These are phyloP conservation scores for Eucalyptus curtisii DNA, from an alignment of 345 rosid genomes.

Conservation along the genomic window DNA sequence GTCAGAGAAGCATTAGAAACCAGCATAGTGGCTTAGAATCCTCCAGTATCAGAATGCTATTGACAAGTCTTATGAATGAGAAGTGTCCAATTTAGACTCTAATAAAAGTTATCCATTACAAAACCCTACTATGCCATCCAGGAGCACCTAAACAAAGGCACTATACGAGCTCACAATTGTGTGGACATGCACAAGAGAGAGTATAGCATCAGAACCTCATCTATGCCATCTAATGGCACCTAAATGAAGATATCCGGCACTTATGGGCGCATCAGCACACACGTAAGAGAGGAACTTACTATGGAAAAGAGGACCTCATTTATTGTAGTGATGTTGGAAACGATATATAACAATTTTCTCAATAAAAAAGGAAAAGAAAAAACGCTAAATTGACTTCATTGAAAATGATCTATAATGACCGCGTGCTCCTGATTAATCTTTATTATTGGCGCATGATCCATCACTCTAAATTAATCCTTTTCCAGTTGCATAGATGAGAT, in stretches of 20 bases:
- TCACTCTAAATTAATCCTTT: not conserved
- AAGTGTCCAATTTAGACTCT: not conserved
- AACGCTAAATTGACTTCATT: not conserved
- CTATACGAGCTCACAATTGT: not conserved
- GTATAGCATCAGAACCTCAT: not conserved
- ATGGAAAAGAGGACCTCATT: not conserved
- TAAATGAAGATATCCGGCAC: not conserved
- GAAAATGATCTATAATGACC: not conserved
- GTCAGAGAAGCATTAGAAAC: not conserved
- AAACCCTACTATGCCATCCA: not conserved
- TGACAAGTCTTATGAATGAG: not conserved
- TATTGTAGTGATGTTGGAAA: not conserved
- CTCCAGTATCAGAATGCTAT: not conserved
- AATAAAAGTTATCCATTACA: not conserved
- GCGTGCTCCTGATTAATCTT: not conserved
- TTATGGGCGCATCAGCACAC: not conserved
- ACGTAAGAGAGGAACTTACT: not conserved
- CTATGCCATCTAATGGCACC: not conserved
- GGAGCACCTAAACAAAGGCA: not conserved
- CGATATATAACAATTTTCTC: not conserved
- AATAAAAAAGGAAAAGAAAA: not conserved
- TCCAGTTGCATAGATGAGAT: too few species aligned
- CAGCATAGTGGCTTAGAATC: not conserved
- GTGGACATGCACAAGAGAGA: not conserved
- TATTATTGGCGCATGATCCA: not conserved